Base-by-base conservation (phyloP, 1,139 yeast species). In the Candida sanyaensis region DNA sequence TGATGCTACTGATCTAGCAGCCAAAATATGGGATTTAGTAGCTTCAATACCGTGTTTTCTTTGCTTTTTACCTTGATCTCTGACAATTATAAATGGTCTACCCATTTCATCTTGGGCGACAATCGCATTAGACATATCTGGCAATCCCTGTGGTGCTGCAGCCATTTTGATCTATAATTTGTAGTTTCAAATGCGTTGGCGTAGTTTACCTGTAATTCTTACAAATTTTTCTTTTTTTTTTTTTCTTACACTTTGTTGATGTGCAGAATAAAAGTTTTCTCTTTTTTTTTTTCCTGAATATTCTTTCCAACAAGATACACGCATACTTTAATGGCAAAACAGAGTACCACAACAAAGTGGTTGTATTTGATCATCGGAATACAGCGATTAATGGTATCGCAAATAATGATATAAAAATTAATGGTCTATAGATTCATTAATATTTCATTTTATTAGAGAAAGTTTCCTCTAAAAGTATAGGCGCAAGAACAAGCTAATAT, bases 81-180 rank as follows among this genome's bases (percentile, higher is more conserved):
- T 83, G 48, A 95, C 99, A 65, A 95, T 93, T 63, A 95, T 92
- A 66, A 95, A 90, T 17, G 99, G 99, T 71, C 98, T 85, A 29
- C 99, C 99, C 92, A 88, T 90, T 70, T 95, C 99, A 68, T 95
- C 99, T 71, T 93, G 98, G 6, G 99, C 98, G 75, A 93, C 90
- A 61, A 93, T 90, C 69, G 99, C 99, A 64, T 93, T 93, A 58
- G 97, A 91, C 80, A 93, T 77, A 68, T 93, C 98, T 41, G 97
- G 96, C 88, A 88, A 83, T 53, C 84, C 87, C 84, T 63, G 66
- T 37, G 60, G 50, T 34, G 45, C 54, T 37, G 55, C 53, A 44
- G 61, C 56, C 62, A 56, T 59, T 13, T 37, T 46, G 37, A 12
- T 6, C 9, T 44, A 12, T 36, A 17, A n/a, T 29, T 8, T 7